phyloP scores from a whole-genome alignment of 495 filamentous ascomycete species.

The Haplographium delicatum region DNA sequence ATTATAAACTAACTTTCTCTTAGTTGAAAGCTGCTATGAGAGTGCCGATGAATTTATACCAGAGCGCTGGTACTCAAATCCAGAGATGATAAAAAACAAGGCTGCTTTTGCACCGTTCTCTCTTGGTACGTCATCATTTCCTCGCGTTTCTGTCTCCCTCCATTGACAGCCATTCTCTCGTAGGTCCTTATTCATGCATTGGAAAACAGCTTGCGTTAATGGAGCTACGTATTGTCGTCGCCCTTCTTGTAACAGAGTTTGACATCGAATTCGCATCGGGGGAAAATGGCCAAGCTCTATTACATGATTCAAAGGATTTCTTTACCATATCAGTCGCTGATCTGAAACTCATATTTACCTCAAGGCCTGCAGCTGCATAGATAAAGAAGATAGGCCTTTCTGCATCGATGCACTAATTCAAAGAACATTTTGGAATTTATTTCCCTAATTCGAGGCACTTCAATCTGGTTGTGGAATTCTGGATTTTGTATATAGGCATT shows the following conservation, averaged over 20 bases:
- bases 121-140: too few relatives aligned
- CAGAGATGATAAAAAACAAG: slow-evolving; percentile 40
- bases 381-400: too few relatives aligned
- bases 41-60: slow-evolving; percentile 43
- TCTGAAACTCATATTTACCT: background rate
- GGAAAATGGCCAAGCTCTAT: slow-evolving; percentile 2
- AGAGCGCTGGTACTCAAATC: slow-evolving; percentile 46
- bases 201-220: slow-evolving; percentile 48
- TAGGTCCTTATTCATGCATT: slow-evolving; percentile 36
- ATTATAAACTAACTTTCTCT: too few relatives aligned
- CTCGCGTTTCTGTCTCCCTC: background rate
- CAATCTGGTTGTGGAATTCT: too few relatives aligned
- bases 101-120: slow-evolving; percentile 49
- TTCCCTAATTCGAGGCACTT: too few relatives aligned
- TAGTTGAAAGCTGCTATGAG: slow-evolving; percentile 10
- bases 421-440: too few relatives aligned
- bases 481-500: too few relatives aligned
- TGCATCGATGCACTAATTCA: too few relatives aligned
- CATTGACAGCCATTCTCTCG: background rate
- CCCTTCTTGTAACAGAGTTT: slow-evolving; percentile 6
- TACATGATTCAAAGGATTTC: background rate
- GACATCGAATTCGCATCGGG: slow-evolving; percentile 9
- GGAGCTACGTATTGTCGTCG: slow-evolving; percentile 35
- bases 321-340: background rate
- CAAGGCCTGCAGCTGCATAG: background rate